A percentile compares a stretch with the other conserved stretches of the same genome.
phyloP scores from a whole-genome alignment of 345 rosid genomes.

The Sapria himalayana region DNA sequence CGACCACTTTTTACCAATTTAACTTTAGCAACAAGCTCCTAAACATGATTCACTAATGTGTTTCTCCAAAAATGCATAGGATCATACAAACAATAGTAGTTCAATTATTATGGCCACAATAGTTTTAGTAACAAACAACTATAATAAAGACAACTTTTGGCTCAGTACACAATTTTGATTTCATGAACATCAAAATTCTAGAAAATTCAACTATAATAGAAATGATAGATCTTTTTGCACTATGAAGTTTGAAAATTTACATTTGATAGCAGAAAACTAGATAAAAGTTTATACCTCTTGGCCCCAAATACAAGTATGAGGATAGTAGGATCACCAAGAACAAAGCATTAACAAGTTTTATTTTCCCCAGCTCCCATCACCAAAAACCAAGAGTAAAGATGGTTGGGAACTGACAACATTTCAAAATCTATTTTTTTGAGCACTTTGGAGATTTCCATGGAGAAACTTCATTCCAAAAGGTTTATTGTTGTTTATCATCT shows the following conservation, averaged over 20 bases:
- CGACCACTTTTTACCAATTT: no score
- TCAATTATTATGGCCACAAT: no score
- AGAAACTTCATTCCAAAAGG: slow-evolving; percentile 7
- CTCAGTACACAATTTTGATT: no score
- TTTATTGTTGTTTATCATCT: slow-evolving; percentile 1
- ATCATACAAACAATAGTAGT: no score
- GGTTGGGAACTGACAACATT: background rate
- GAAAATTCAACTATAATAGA: no score
- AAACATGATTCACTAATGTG: no score
- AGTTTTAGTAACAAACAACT: no score
- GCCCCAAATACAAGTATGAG: background rate
- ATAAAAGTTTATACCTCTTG: background rate
- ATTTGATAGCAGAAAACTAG: background rate
- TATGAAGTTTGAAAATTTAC: background rate
- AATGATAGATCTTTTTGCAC: no score
- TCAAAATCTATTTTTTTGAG: slow-evolving; percentile 6
- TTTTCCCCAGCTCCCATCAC: slow-evolving; percentile 2
- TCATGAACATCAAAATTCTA: no score
- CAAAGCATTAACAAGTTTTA: background rate
- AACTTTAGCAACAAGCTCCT: no score
- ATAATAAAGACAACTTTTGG: no score
- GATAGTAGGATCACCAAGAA: background rate
- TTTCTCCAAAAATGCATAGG: no score
- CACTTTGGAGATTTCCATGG: background rate
- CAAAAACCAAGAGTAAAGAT: slow-evolving; percentile 5